phyloP scores from a whole-genome alignment of 768 basidiomycete species.

The Russula griseocarnosa region DNA sequence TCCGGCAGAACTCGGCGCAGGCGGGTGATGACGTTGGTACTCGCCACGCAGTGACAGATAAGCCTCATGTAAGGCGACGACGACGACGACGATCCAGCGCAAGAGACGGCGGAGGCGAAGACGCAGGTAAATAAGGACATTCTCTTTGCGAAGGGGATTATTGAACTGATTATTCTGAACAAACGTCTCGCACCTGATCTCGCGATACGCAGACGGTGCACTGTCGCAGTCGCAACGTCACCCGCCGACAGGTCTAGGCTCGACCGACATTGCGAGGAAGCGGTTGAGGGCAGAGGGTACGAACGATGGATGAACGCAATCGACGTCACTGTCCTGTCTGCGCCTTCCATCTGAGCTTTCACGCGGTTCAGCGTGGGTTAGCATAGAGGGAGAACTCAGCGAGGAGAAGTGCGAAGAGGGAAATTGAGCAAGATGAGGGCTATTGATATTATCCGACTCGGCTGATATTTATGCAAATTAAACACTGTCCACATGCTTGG shows the following conservation, averaged over 20 bases:
- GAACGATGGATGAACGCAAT: not conserved
- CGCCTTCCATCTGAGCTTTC: not conserved
- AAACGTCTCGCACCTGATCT: not conserved
- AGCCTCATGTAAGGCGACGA: not conserved
- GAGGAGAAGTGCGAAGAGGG: conserved; percentile 5
- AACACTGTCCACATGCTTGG: not conserved
- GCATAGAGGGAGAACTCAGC: conserved; percentile 11
- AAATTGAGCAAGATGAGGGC: not conserved
- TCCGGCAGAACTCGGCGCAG: not conserved
- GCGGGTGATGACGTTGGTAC: not conserved
- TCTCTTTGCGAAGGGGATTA: not conserved
- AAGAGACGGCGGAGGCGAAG: not conserved
- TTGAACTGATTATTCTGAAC: not conserved
- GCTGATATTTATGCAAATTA: conserved; percentile 6
- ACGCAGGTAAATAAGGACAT: conserved; percentile 2
- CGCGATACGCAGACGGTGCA: not conserved
- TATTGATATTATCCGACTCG: not conserved
- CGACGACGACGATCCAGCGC: not conserved
- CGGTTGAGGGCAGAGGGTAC: not conserved
- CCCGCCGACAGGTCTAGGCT: not conserved
- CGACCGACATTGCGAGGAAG: conserved; percentile 1
- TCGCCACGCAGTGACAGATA: too few relatives aligned
- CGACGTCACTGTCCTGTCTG: conserved; percentile 3
- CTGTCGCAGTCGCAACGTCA: not conserved
- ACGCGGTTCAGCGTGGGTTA: not conserved